These are phyloP conservation scores for Poa annua DNA, from an alignment of 176 grass and related monocot genomes.

Conservation along the genomic window DNA sequence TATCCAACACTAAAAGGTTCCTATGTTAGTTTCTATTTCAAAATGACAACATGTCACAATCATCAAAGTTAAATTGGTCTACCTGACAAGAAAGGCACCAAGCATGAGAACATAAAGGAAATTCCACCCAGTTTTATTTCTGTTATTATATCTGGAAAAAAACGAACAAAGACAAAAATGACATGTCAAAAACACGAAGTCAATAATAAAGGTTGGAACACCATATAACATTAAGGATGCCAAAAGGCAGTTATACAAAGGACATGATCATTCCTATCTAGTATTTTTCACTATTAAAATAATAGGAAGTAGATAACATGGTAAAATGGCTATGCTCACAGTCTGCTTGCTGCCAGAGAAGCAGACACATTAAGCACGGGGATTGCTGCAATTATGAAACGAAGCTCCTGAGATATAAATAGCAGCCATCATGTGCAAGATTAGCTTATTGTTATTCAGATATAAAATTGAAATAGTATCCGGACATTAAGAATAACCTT, in stretches of 20 bases:
- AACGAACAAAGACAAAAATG: conserved; percentile 45
- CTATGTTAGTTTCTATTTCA: conserved; percentile 37
- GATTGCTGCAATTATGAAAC: conserved; percentile 84
- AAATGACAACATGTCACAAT: conserved; percentile 33
- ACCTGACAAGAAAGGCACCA: conserved; percentile 82
- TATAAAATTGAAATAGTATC: conserved; percentile 14
- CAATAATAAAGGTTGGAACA: background rate
- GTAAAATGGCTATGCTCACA: conserved; percentile 56
- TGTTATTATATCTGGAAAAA: conserved; percentile 85
- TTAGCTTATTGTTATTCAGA: conserved; percentile 1
- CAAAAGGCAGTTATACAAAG: conserved; percentile 17
- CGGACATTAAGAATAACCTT: conserved; percentile 61
- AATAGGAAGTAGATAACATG: conserved; percentile 17
- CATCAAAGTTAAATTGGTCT: conserved; percentile 32
- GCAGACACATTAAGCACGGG: conserved; percentile 90
- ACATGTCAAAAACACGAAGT: conserved; percentile 9
- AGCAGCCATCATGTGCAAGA: conserved; percentile 5
- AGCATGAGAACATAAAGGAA: conserved; percentile 79
- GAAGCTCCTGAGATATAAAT: conserved; percentile 75
- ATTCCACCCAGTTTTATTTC: conserved; percentile 88
- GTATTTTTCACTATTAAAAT: conserved; percentile 28
- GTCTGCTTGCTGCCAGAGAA: conserved; percentile 82
- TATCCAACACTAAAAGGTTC: conserved; percentile 81
- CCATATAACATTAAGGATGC: conserved; percentile 2
- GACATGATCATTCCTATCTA: conserved; percentile 18